Percentiles rank a stretch among this genome's conserved stretches.
Evolutionary conservation across 805 yeast genomes (phyloP).

Genomic region (Yamadazyma paraphyllophila): DNA sequence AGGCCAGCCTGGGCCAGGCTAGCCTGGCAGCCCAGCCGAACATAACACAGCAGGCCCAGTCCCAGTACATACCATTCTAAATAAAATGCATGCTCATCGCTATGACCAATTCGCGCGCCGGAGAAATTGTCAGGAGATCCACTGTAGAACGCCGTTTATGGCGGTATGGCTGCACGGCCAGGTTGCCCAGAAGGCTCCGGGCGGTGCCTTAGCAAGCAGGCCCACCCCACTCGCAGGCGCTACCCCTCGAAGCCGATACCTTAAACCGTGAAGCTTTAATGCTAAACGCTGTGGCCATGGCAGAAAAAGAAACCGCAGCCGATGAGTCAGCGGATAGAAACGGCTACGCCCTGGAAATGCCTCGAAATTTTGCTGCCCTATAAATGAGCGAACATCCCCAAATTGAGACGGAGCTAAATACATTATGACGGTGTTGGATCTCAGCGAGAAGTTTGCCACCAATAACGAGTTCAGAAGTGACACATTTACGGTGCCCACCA

Average conservation of each 20-base stretch:
- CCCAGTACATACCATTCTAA: not conserved
- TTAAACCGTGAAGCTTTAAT: not conserved
- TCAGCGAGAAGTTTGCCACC: constrained; percentile 20
- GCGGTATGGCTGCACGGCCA: no score
- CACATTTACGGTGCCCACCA: constrained; percentile 87
- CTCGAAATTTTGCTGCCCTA: not conserved
- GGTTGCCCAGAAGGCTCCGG: no score
- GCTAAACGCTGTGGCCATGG: not conserved
- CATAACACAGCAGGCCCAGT: no score
- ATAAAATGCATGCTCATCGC: not conserved
- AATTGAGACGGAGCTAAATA: not conserved
- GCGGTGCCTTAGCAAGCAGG: no score
- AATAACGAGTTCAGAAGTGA: constrained; percentile 52
- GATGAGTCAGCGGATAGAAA: constrained; percentile 5
- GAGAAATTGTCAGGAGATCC: no score
- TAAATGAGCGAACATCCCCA: not conserved
- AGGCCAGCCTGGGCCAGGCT: no score
- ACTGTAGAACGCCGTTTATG: no score
- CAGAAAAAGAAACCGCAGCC: not conserved
- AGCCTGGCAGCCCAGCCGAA: no score
- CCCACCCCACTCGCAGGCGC: no score
- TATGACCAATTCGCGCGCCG: not conserved
- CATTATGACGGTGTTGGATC: constrained; percentile 4
- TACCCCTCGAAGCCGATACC: not conserved
- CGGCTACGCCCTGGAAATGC: constrained; percentile 1